A percentile compares a stretch with the other conserved stretches of the same genome.
These are phyloP conservation scores for Leucaena leucocephala DNA, from an alignment of 306 rosid genomes.

Conservation along the genomic window DNA sequence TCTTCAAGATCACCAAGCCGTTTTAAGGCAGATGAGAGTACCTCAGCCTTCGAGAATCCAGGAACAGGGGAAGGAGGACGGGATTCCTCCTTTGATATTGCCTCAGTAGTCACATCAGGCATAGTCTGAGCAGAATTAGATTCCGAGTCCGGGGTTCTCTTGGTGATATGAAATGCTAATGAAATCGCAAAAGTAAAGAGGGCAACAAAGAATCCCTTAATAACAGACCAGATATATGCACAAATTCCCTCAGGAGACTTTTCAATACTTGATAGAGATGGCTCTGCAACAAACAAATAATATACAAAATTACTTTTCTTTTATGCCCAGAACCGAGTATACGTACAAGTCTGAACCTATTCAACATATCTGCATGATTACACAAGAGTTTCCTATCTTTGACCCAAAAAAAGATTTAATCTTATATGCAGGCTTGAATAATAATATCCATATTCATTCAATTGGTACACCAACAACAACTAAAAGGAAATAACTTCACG, in stretches of 20 bases:
- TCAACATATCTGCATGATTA: conserved; percentile 22
- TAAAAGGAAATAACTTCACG: conserved; percentile 5
- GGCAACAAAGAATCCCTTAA: conserved; percentile 62
- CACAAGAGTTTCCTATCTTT: not conserved
- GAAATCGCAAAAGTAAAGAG: conserved; percentile 49
- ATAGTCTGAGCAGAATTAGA: conserved; percentile 38
- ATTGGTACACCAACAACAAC: conserved; percentile 27
- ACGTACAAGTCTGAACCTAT: conserved; percentile 3
- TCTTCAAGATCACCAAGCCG: conserved; percentile 74
- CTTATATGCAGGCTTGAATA: conserved; percentile 4
- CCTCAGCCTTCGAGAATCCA: conserved; percentile 42
- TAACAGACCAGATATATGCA: conserved; percentile 49
- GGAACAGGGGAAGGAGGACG: conserved; percentile 67
- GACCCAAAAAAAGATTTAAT: not conserved
- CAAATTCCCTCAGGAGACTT: conserved; percentile 39
- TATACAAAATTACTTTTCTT: conserved; percentile 24
- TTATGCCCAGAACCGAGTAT: conserved; percentile 20
- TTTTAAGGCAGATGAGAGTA: conserved; percentile 58
- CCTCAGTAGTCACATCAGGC: conserved; percentile 37
- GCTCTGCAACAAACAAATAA: conserved; percentile 54
- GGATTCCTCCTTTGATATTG: conserved; percentile 50
- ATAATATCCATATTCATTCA: not conserved
- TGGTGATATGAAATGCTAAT: conserved; percentile 38
- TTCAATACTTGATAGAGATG: conserved; percentile 35
- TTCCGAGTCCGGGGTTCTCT: conserved; percentile 36